Conservation (phyloP, 306 rosid genomes). For the Arachis stenosperma region DNA sequence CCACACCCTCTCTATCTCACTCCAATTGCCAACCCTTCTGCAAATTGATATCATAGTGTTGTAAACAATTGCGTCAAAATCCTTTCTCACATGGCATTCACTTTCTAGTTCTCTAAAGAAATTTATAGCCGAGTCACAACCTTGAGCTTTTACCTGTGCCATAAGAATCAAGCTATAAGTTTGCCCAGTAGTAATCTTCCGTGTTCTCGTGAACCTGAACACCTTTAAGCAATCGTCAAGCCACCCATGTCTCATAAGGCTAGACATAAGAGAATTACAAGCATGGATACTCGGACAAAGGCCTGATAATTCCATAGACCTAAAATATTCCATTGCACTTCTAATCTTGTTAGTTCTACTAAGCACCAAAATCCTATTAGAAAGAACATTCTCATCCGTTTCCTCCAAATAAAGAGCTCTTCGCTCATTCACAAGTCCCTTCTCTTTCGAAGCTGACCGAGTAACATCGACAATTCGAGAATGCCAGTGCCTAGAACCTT, state of each 20-base stretch:
- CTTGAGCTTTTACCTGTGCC: constrained; percentile 57
- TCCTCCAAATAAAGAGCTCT: constrained; percentile 65
- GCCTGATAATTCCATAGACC: constrained; percentile 73
- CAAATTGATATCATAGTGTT: constrained; percentile 84
- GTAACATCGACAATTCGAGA: constrained; percentile 32
- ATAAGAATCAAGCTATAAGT: constrained; percentile 78
- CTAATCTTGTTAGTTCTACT: constrained; percentile 75
- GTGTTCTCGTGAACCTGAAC: constrained; percentile 55
- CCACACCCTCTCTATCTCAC: constrained; percentile 80
- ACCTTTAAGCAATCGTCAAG: constrained; percentile 66
- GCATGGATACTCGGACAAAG: constrained; percentile 77
- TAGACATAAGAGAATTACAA: constrained; percentile 75
- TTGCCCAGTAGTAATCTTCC: constrained; percentile 65
- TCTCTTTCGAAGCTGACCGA: constrained; percentile 36
- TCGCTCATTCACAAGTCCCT: constrained; percentile 38
- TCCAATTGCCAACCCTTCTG: constrained; percentile 67
- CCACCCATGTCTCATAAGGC: constrained; percentile 72
- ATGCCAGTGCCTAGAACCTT: constrained; percentile 25
- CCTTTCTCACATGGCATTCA: constrained; percentile 49
- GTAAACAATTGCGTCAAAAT: constrained; percentile 71
- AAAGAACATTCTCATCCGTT: constrained; percentile 61
- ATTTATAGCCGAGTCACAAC: constrained; percentile 56
- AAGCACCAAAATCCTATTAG: constrained; percentile 74
- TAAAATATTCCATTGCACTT: constrained; percentile 75
- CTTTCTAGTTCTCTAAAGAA: constrained; percentile 59